phyloP scores from a whole-genome alignment of 2,329 filamentous ascomycete species.

The Rhynchosporium secalis region DNA sequence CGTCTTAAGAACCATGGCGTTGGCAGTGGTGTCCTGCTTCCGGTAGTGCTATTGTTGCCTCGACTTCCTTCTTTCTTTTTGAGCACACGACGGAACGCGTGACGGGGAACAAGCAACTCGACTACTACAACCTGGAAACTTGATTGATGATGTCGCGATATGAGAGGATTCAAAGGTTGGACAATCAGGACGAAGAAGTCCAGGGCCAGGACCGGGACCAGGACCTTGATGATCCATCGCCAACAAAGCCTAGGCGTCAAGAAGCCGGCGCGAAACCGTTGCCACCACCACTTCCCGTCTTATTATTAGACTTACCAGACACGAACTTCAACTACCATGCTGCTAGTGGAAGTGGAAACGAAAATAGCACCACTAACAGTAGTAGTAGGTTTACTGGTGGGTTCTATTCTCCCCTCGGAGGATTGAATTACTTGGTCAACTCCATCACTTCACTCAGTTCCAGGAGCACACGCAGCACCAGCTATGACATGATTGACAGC shows the following conservation, averaged over 20 bases:
- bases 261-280: conserved; percentile 2
- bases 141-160: neutral
- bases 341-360: neutral
- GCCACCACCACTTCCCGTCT: conserved; percentile 7
- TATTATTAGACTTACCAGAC: neutral
- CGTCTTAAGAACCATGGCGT: neutral
- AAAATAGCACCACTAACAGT: neutral
- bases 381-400: conserved; percentile 2
- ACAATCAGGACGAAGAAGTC: neutral
- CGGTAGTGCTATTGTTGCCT: neutral
- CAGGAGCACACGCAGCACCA: conserved; percentile 12
- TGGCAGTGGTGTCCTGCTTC: neutral
- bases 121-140: neutral
- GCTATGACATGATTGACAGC: conserved; percentile 20
- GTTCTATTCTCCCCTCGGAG: conserved; percentile 5
- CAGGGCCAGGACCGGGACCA: neutral
- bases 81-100: neutral
- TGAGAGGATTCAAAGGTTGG: neutral
- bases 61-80: neutral
- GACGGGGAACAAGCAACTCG: neutral
- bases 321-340: conserved; percentile 1
- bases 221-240: neutral
- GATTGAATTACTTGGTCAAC: conserved; percentile 17
- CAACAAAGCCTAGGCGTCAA: neutral
- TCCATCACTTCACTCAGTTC: conserved; percentile 18